phyloP scores from a whole-genome alignment of 768 basidiomycete species.

The Krasilnikovozyma curviuscula region DNA sequence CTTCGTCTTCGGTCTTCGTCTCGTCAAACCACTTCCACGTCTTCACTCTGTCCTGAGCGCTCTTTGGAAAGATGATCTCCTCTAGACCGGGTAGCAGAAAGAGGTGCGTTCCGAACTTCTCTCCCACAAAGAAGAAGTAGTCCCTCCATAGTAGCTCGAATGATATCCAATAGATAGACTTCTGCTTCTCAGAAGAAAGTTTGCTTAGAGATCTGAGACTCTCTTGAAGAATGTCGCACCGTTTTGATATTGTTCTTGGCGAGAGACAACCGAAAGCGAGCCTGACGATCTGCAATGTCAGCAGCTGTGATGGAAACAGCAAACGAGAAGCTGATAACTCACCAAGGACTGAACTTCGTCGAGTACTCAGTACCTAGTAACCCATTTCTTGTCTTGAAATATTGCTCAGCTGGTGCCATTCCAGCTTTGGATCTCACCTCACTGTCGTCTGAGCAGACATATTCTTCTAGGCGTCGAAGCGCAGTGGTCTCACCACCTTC shows the following conservation, averaged over 20 bases:
- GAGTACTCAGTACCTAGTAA: constrained; percentile 29
- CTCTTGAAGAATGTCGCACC: not conserved
- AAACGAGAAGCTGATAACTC: too few relatives aligned
- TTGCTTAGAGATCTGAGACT: not conserved
- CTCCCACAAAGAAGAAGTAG: constrained; percentile 27
- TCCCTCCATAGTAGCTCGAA: constrained; percentile 32
- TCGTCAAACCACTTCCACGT: constrained; percentile 16
- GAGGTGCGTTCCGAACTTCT: constrained; percentile 23
- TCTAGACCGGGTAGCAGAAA: constrained; percentile 29
- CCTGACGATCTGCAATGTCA: too few relatives aligned
- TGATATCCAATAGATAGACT: constrained; percentile 11
- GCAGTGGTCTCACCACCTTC: constrained; percentile 24
- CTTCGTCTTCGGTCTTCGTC: constrained; percentile 17
- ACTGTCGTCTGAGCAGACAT: constrained; percentile 19
- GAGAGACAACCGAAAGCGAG: constrained; percentile 26
- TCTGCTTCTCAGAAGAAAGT: too few relatives aligned
- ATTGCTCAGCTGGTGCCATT: constrained; percentile 18
- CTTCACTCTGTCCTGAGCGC: too few relatives aligned
- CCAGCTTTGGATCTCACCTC: constrained; percentile 19
- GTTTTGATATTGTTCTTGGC: constrained; percentile 13
- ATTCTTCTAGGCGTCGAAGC: constrained; percentile 24
- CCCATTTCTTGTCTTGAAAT: constrained; percentile 30
- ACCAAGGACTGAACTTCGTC: constrained; percentile 30
- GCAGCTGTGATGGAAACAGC: too few relatives aligned
- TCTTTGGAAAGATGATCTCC: too few relatives aligned